Evolutionary conservation across 441 rosid genomes (phyloP).

Genomic region (Geranium incanum): DNA sequence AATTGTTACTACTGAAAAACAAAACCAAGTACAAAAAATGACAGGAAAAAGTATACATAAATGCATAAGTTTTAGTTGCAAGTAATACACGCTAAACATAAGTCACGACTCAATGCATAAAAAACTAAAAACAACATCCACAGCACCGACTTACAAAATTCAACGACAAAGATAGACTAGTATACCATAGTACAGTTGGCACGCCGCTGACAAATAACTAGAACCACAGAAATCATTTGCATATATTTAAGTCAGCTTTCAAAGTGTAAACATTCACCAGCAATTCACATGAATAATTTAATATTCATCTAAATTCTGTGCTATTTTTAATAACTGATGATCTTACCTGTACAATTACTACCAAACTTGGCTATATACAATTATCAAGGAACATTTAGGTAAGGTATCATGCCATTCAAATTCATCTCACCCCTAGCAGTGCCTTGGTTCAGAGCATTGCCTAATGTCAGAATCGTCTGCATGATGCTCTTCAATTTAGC

Average conservation of each 20-base stretch:
- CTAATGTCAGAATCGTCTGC: slow-evolving; percentile 87
- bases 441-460: slow-evolving; percentile 91
- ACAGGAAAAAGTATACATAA: neutral
- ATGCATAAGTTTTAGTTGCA: neutral
- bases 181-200: neutral
- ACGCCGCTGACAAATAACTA: neutral
- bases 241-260: neutral
- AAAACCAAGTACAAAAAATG: neutral
- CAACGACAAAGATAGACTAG: neutral
- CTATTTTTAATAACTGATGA: neutral
- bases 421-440: slow-evolving; percentile 82
- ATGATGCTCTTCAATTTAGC: slow-evolving; percentile 71
- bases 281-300: neutral
- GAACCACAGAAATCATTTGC: neutral
- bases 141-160: neutral
- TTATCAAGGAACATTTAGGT: neutral
- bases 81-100: neutral
- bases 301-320: neutral
- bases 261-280: neutral
- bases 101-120: neutral
- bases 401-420: neutral
- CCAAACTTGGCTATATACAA: neutral
- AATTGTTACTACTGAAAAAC: neutral
- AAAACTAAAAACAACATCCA: neutral
- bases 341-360: neutral